phyloP scores from a whole-genome alignment of 2,329 filamentous ascomycete species.

The Colletotrichum salicis region DNA sequence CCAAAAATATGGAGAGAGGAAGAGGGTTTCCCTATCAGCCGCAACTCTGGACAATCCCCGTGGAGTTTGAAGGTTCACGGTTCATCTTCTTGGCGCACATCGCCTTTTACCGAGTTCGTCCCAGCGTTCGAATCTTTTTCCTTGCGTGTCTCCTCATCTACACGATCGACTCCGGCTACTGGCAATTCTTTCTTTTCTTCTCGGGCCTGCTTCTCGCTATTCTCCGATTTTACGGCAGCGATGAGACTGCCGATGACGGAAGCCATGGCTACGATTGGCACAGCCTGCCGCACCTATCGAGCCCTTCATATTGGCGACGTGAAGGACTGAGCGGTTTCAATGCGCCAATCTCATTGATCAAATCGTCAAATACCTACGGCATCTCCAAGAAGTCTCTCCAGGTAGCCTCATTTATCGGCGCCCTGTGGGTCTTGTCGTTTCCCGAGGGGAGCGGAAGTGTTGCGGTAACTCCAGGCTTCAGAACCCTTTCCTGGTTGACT shows the following conservation, averaged over 20 bases:
- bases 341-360: background rate
- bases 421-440: background rate
- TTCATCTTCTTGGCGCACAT: slow-evolving; percentile 65
- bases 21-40: slow-evolving; percentile 57
- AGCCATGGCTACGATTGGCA: background rate
- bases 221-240: background rate
- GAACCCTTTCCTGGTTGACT: background rate
- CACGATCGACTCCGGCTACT: slow-evolving; percentile 40
- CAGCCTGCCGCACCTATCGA: background rate
- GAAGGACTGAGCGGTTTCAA: background rate
- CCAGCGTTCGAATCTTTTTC: slow-evolving; percentile 49
- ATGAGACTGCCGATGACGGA: background rate
- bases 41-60: slow-evolving; percentile 71
- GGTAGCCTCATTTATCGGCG: background rate
- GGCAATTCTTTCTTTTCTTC: slow-evolving; percentile 21
- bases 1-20: slow-evolving; percentile 49
- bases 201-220: slow-evolving; percentile 11
- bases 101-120: slow-evolving; percentile 58
- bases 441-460: background rate
- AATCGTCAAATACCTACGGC: background rate
- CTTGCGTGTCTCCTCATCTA: slow-evolving; percentile 54
- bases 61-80: slow-evolving; percentile 68
- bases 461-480: background rate
- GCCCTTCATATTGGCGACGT: background rate
- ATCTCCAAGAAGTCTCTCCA: background rate